Base-by-base conservation (phyloP, 2,329 filamentous ascomycete species). In the Cladophialophora chaetospira region DNA sequence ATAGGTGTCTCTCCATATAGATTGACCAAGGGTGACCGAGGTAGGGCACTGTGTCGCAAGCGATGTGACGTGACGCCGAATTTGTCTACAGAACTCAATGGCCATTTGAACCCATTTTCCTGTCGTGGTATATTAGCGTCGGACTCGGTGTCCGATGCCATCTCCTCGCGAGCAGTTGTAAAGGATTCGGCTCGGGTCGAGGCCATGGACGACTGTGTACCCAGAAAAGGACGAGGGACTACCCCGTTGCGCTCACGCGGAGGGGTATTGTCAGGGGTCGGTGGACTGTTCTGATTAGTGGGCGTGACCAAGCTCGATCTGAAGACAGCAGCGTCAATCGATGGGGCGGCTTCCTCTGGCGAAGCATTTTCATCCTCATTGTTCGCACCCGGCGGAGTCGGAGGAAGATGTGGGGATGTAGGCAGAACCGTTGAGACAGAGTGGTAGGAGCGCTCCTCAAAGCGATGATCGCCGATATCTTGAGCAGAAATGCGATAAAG, bases 231-330 rank as follows among this genome's bases (percentile, higher is more conserved):
- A 15, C 71, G 69, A 15, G 80, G 64, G 53, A 67, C 70, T 54
- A 66, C 62, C 4, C 64, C 63, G n/a, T 70, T 66, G 21, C 66
- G 62, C 28, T 67, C 63, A 58, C 84, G 81, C 31, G 88, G 88
- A 50, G 88, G 88, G 13, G 88, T 91, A 43, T 88, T 82, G 71
- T 91, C 88, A 29, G 88, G 88, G 2, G 88, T 91, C 28, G 87
- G 88, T 55, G 53, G 63, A 62, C 55, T 71, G 65, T 54, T 64
- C 60, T 61, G 64, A 56, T 65, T 66, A 35, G 55, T 60, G 15
- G 57, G 63, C 13, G 62, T 67, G 47, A 62, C 61, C 28, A 63
- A 53, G 8, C 44, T 47, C 15, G 63, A 66, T 46, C 57, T 50
- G 35, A 60, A 63, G 60, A 65, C 67, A 58, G 56, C 66, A 59